These are phyloP conservation scores for Lantana camara DNA, from an alignment of 257 asterid species.

Conservation along the genomic window DNA sequence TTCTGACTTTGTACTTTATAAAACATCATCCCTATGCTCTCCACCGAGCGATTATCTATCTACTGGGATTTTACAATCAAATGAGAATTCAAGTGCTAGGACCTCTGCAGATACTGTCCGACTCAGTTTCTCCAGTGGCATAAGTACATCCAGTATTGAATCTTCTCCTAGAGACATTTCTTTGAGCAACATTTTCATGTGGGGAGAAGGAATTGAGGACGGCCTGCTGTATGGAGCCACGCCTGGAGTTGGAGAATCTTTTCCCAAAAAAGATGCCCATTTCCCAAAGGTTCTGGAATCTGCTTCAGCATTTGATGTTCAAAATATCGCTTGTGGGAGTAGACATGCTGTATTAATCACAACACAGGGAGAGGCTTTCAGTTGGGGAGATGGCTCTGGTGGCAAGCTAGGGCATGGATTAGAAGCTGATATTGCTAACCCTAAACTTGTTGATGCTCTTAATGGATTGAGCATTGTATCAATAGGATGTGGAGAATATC, in stretches of 20 bases:
- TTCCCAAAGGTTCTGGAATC: conserved; percentile 64
- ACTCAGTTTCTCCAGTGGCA: conserved; percentile 54
- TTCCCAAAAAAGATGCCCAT: conserved; percentile 41
- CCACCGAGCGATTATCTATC: conserved; percentile 41
- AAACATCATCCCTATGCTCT: conserved; percentile 36
- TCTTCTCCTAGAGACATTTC: conserved; percentile 52
- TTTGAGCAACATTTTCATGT: conserved; percentile 52
- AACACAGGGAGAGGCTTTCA: conserved; percentile 61
- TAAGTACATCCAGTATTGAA: conserved; percentile 59
- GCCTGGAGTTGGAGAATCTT: conserved; percentile 33
- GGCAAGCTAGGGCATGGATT: conserved; percentile 80
- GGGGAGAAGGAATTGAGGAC: conserved; percentile 75
- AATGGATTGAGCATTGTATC: conserved; percentile 44
- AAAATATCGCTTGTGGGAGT: conserved; percentile 58
- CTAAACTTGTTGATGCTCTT: conserved; percentile 51
- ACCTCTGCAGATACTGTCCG: conserved; percentile 53
- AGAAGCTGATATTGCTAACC: conserved; percentile 46
- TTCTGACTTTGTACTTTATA: conserved; percentile 51
- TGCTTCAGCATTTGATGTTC: conserved; percentile 53
- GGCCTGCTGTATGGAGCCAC: conserved; percentile 53
- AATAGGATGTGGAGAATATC: conserved; percentile 77
- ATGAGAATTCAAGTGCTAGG: conserved; percentile 31
- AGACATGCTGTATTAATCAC: conserved; percentile 61
- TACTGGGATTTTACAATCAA: conserved; percentile 44
- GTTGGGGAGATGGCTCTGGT: conserved; percentile 76